Conservation (phyloP, 2,329 filamentous ascomycete species). For the Fusarium buxicola region DNA sequence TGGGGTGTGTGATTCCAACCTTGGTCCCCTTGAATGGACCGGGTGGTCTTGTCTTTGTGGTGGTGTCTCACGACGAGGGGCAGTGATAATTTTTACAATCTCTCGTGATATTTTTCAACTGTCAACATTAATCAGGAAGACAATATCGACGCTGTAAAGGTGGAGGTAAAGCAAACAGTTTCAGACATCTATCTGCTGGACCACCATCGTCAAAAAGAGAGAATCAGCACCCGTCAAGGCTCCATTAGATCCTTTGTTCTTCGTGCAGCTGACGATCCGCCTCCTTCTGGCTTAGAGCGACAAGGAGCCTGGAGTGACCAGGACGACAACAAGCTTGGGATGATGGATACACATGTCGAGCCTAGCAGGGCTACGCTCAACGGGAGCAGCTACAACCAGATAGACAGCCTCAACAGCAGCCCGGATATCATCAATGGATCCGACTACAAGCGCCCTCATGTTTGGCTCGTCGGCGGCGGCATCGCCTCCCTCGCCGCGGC, state of each 20-base stretch:
- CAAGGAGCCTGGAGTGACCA: not conserved
- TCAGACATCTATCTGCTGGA: slow-evolving; percentile 8
- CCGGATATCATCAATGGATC: slow-evolving; percentile 29
- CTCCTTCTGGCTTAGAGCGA: slow-evolving; percentile 24
- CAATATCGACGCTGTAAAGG: slow-evolving; percentile 9
- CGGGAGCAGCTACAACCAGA: not conserved
- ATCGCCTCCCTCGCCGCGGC: slow-evolving; percentile 44
- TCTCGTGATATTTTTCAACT: slow-evolving; percentile 27
- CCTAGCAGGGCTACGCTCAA: not conserved
- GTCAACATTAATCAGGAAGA: not conserved
- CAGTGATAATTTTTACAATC: slow-evolving; percentile 9
- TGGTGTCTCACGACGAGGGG: not conserved
- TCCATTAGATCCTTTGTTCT: slow-evolving; percentile 14
- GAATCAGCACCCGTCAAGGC: slow-evolving; percentile 23
- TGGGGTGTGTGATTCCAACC: not conserved
- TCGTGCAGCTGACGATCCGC: slow-evolving; percentile 28
- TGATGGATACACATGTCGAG: slow-evolving; percentile 21
- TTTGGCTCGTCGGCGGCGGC: slow-evolving; percentile 46
- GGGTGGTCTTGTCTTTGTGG: not conserved
- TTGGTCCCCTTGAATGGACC: not conserved
- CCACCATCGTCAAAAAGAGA: slow-evolving; percentile 18
- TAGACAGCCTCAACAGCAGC: slow-evolving; percentile 27
- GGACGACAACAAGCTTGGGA: slow-evolving; percentile 12
- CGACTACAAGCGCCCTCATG: slow-evolving; percentile 23
- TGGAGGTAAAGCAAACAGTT: slow-evolving; percentile 14